Percentiles rank a stretch among this genome's conserved stretches.
phyloP scores from a whole-genome alignment of 352 stramenopile genomes.

The Globisporangium rhizosaccharum region DNA sequence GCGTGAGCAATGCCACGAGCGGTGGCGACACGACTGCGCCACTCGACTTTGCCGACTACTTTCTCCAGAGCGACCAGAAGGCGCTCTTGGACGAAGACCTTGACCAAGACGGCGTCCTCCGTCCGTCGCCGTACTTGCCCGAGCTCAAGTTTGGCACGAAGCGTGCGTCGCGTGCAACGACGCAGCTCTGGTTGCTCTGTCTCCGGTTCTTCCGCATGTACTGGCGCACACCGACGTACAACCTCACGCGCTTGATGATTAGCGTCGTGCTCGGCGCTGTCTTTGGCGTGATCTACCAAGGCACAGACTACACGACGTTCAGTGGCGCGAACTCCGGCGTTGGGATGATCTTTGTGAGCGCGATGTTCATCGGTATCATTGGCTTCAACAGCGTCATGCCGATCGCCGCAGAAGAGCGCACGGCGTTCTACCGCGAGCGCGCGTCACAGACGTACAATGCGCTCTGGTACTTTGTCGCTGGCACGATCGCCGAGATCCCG shows the following conservation, averaged over 20 bases:
- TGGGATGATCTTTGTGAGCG: conserved; percentile 77
- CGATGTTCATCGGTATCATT: conserved; percentile 79
- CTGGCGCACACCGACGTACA: conserved; percentile 85
- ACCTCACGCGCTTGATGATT: conserved; percentile 69
- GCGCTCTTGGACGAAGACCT: conserved; percentile 34
- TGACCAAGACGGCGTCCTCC: conserved; percentile 34
- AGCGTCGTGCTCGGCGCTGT: conserved; percentile 64
- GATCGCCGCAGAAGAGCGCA: conserved; percentile 75
- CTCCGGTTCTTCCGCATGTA: conserved; percentile 70
- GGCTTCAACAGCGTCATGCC: conserved; percentile 76
- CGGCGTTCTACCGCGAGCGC: conserved; percentile 92
- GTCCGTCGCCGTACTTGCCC: conserved; percentile 21
- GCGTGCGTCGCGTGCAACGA: conserved; percentile 18
- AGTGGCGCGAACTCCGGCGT: conserved; percentile 42
- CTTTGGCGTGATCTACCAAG: conserved; percentile 68
- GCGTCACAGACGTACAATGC: conserved; percentile 87
- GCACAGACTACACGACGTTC: conserved; percentile 44
- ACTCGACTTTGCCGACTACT: conserved; percentile 39
- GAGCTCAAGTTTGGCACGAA: conserved; percentile 39
- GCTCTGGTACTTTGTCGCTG: conserved; percentile 74
- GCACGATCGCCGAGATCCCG: conserved; percentile 75
- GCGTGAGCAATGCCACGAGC: conserved; percentile 3
- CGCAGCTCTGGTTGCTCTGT: conserved; percentile 43
- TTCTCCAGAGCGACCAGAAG: conserved; percentile 28
- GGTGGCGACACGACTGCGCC: neutral